Evolutionary conservation across 2,329 filamentous ascomycete species (phyloP), one percentile per base, ranked within the genome.

Genomic region (Amesomyces nigricolor): DNA sequence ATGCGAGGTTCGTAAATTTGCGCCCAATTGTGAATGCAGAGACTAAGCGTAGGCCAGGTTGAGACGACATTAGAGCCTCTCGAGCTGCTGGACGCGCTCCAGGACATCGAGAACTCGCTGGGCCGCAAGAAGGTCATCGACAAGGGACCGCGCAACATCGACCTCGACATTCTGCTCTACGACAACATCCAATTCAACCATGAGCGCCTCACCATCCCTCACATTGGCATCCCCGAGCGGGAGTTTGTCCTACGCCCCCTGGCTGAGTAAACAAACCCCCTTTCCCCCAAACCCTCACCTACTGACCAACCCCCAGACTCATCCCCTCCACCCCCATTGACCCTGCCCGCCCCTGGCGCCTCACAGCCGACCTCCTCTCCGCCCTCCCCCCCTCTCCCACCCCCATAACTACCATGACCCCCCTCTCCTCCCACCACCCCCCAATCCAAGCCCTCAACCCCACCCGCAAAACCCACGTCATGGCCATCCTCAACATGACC

Each of bases 401-500:
- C 22, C 75, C 80, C 1, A 70, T 87, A 13, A 83, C 82, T 3
- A 80, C 82, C 13, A 68, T 85, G 50, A 84, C 81, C 1, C 81
- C 82, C 2, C 69, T 86, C 37, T 77, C 76, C 2, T 45, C 70
- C 5, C 68, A 69, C 5, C 68, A 79, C 38, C 70, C 77, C 10
- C 75, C 82, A 1, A 72, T 94, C 39, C 80, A 81, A 49, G 78
- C 88, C 16, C 72, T 83, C 30, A 72, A 75, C 32, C 72, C 78
- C 6, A 75, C 78, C 45, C 80, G 85, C 47, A 77, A 74, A 51
- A 96, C 92, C 0, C 82, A 83, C 45, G 73, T 96, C 62, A 99
- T 99, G 94, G 89, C 88, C 53, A 95, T 99, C 61, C 77, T 97
- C 45, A 99, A 99, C 71, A 75, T 95, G 51, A 97, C 94, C 0